phyloP scores from a whole-genome alignment of 164 flowering plant species.

The Vitis rupestris region DNA sequence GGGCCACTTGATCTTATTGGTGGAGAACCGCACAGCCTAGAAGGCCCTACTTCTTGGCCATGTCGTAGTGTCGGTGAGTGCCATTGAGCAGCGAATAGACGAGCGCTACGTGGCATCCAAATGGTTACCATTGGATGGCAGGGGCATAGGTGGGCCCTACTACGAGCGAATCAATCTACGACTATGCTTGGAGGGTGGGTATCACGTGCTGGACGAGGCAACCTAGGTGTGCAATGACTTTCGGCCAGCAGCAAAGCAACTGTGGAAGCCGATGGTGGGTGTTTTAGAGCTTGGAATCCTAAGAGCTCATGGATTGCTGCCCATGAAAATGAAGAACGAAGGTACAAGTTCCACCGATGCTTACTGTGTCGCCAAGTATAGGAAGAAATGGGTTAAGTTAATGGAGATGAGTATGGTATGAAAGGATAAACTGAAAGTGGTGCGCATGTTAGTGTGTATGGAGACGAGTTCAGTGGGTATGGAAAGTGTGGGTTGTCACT shows the following conservation, averaged over 20 bases:
- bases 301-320: conserved; percentile 81
- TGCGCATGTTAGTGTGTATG: too few relatives aligned
- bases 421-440: too few relatives aligned
- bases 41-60: conserved; percentile 71
- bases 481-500: too few relatives aligned
- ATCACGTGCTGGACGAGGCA: conserved; percentile 96
- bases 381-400: conserved; percentile 74
- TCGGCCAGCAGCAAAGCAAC: conserved; percentile 87
- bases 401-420: too few relatives aligned
- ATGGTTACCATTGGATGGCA: conserved; percentile 61
- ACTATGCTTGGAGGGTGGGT: conserved; percentile 91
- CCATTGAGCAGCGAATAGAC: conserved; percentile 77
- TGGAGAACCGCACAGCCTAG: conserved; percentile 71
- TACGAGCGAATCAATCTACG: conserved; percentile 63
- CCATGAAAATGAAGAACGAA: conserved; percentile 72
- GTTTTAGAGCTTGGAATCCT: conserved; percentile 91
- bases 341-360: conserved; percentile 92
- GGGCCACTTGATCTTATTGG: conserved; percentile 58
- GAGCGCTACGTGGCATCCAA: conserved; percentile 70
- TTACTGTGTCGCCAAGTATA: conserved; percentile 96
- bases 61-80: conserved; percentile 41
- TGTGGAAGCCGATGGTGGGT: conserved; percentile 88
- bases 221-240: conserved; percentile 93
- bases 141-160: conserved; percentile 27
- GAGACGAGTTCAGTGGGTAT: too few relatives aligned